Evolutionary conservation across 2,329 filamentous ascomycete genomes (phyloP), one percentile per base, ranked within the genome.

Genomic region (Paraconiothyrium sp.): DNA sequence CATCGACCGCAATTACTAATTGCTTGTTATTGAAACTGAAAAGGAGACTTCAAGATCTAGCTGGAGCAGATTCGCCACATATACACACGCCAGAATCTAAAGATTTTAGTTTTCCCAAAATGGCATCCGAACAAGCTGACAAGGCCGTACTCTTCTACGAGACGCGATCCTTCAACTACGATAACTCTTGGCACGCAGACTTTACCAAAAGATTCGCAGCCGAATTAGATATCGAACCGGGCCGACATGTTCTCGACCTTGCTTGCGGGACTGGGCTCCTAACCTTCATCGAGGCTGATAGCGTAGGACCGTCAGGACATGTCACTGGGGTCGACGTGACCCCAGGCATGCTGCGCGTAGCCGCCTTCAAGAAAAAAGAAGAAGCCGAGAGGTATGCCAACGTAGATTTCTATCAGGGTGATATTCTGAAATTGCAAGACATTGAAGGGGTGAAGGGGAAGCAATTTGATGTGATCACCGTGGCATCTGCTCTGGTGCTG

Each of bases 211-310:
- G 80, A 34, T 79, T 81, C 61, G 66, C 77, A 9, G 70, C 77
- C 27, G 62, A 73, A 34, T 32, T 78, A 20, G 55, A 70, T 16
- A 67, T 78, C 35, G 58, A 68, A n/a, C 69, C 75, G 13, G 80
- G 80, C 30, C 75, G 82, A 54, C 60, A 75, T 24, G 67, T 83
- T n/a, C 75, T 83, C 13, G 82, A 84, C 57, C 71, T 84, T 16
- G 81, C 81, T 6, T 83, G 80, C 61, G 81, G 81, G 4, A 83
- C 81, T 6, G 82, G 82, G 5, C 75, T 83, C 0, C 70, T 83
- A 16, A 78, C 76, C 1, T 77, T 82, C 62, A 72, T 76, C 8
- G 78, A 77, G 37, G 73, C 77, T 10, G 69, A 79, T n/a, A 72
- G 66, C 5, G 78, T 82, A 5, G 80, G 80, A 0, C 60, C 74